A percentile compares a stretch with the other conserved stretches of the same genome.
Evolutionary conservation across 768 basidiomycete genomes (phyloP).

Genomic region (Hericium erinaceus): DNA sequence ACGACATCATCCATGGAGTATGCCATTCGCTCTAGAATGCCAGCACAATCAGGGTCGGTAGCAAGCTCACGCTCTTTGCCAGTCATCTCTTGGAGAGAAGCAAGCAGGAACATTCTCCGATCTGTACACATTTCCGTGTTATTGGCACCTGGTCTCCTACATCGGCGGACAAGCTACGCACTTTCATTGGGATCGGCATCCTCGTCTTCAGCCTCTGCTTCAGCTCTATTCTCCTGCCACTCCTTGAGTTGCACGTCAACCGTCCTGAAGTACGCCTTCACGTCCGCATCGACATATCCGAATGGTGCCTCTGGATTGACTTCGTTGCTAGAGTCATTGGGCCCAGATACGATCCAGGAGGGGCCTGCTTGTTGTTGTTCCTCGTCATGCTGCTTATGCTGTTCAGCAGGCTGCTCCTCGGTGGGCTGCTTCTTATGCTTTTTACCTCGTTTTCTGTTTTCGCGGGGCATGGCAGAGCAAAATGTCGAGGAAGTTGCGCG

Average conservation of each 20-base stretch:
- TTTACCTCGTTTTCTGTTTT: slow-evolving; percentile 69
- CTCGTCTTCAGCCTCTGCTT: slow-evolving; percentile 33
- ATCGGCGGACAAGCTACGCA: slow-evolving; percentile 22
- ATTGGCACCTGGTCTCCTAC: not conserved
- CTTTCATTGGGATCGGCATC: slow-evolving; percentile 67
- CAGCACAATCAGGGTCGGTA: slow-evolving; percentile 90
- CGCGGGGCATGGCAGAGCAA: slow-evolving; percentile 51
- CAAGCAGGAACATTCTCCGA: slow-evolving; percentile 53
- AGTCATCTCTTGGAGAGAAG: slow-evolving; percentile 76
- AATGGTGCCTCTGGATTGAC: slow-evolving; percentile 68
- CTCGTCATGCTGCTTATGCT: slow-evolving; percentile 9
- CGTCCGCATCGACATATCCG: slow-evolving; percentile 79
- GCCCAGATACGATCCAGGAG: slow-evolving; percentile 58
- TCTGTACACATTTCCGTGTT: slow-evolving; percentile 1
- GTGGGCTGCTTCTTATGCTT: slow-evolving; percentile 51
- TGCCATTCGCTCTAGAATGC: slow-evolving; percentile 80
- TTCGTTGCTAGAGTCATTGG: slow-evolving; percentile 27
- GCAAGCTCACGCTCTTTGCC: slow-evolving; percentile 85
- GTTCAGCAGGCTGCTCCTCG: slow-evolving; percentile 17
- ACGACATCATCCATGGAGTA: slow-evolving; percentile 96
- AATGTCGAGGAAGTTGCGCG: not conserved
- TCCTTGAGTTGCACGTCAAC: slow-evolving; percentile 82
- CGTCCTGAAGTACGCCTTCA: slow-evolving; percentile 88
- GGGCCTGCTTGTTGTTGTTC: slow-evolving; percentile 30
- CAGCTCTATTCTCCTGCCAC: slow-evolving; percentile 60